A percentile compares a stretch with the other conserved stretches of the same genome.
Evolutionary conservation across 148 eudicot species (phyloP).

Genomic region (Cornus controversa): DNA sequence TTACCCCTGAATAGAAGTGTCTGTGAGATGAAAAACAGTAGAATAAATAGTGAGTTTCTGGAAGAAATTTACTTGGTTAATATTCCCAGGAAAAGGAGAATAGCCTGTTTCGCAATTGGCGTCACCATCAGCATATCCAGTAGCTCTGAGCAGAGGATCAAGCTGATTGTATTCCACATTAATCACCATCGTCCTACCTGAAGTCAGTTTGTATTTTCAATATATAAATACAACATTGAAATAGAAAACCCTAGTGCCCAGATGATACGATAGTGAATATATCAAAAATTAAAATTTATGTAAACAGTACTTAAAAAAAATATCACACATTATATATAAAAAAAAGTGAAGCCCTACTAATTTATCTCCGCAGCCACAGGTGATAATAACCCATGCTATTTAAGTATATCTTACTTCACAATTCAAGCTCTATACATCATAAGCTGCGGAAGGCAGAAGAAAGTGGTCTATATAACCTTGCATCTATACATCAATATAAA

Average conservation of each 20-base stretch:
- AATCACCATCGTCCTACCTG: conserved; percentile 95
- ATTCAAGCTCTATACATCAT: background rate
- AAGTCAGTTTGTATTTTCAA: conserved; percentile 16
- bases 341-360: too few relatives aligned
- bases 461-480: background rate
- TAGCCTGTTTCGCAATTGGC: conserved; percentile 87
- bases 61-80: conserved; percentile 67
- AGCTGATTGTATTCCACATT: conserved; percentile 99
- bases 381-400: background rate
- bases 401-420: background rate
- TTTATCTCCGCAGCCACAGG: too few relatives aligned
- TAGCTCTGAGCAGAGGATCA: conserved; percentile 92
- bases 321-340: too few relatives aligned
- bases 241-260: background rate
- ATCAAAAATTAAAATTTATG: too few relatives aligned
- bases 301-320: too few relatives aligned
- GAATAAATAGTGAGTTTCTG: background rate
- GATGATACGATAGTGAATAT: background rate
- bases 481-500: background rate
- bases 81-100: conserved; percentile 98
- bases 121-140: conserved; percentile 90
- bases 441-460: background rate
- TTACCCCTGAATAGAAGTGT: background rate
- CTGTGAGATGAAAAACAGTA: background rate
- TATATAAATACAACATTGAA: conserved; percentile 1